Evolutionary conservation across 257 asterid genomes (phyloP), one percentile per base, ranked within the genome.

Genomic region (Solanum pennellii): DNA sequence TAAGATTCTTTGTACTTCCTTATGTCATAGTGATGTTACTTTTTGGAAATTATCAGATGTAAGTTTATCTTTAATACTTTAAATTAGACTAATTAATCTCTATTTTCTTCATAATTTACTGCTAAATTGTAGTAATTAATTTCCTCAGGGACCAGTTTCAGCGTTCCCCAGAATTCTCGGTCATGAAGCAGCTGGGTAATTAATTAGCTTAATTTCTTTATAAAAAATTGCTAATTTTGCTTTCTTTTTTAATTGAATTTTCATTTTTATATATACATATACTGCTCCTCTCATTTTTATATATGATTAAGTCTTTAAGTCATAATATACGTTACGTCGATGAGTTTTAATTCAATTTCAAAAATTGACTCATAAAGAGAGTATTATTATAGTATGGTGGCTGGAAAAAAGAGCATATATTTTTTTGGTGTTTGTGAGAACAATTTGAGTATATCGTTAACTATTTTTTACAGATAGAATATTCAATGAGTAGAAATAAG

Each of bases 101-200:
- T 20, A 12, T 13, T 15, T 44, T 85, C 68, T 85, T 49, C 44
- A 5, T 47, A 7, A 14, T 21, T 85, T 41, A 25, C 25, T 69
- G 5, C 7, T 44, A 31, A 56, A 39, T 44, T 56, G 3, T 45
- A 39, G 9, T 45, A 39, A 49, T 72, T 47, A 56, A 72, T 39
- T 60, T 87, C 33, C 5, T 20, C 86, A 92, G 94, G 94, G 88
- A 52, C 89, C 89, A 25, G 25, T 6, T 52, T 66, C 86, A 8
- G 83, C 80, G 27, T 89, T 92, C 47, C 93, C 94, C 82, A 89
- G 92, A 59, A 92, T 92, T 33, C 89, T 92, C 3, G 93, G 93
- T 56, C 94, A 92, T 33, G 93, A 92, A 88, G 93, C 92, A 42
- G 90, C 90, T 35, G 94, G 93, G 91, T 92, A 89, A n/a, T 13